Evolutionary conservation across 2,329 filamentous ascomycete genomes (phyloP), one percentile per base, ranked within the genome.

Genomic region (Salinomyces thailandicus): DNA sequence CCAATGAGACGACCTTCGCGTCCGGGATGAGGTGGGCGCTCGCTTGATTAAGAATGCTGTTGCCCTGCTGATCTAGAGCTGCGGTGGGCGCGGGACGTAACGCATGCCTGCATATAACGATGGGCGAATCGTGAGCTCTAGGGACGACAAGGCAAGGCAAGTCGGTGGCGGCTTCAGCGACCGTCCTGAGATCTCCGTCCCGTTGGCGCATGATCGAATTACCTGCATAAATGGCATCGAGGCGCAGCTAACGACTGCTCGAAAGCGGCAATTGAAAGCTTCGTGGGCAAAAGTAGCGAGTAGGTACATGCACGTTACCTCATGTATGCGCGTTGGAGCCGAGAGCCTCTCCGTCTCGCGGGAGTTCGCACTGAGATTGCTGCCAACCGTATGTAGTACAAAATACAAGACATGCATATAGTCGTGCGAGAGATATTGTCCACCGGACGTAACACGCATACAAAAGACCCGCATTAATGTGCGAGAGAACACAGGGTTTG

Each of bases 131-230:
- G 18, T 17, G 32, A 18, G 33, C 28, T 24, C 13, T 5, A 19
- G 16, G 7, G 33, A 24, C 36, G 13, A 32, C 5, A 19, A 32
- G 18, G 27, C 27, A 24, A 35, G 31, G 30, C 36, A n/a, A 28
- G 27, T 11, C 19, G n/a, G n/a, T n/a, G n/a, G n/a, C n/a, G 34
- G 39, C 35, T 41, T 31, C 30, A 30, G 16, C n/a, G 22, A 8
- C 22, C 22, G 22, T 26, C 22, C 22, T 33, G 9, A 38, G 35
- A 37, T 41, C 39, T 41, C 30, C 39, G 35, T 24, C 19, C 29
- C 14, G 29, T 13, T 35, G 35, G 38, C 39, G 39, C 39, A 41
- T 41, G 39, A 41, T 37, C 39, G 18, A 24, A 38, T 38, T 41
- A 41, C 35, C 22, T 41, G 39, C 39, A 41, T 41, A 30, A 26